Conservation (phyloP, 345 rosid genomes). For the Citropsis articulata region DNA sequence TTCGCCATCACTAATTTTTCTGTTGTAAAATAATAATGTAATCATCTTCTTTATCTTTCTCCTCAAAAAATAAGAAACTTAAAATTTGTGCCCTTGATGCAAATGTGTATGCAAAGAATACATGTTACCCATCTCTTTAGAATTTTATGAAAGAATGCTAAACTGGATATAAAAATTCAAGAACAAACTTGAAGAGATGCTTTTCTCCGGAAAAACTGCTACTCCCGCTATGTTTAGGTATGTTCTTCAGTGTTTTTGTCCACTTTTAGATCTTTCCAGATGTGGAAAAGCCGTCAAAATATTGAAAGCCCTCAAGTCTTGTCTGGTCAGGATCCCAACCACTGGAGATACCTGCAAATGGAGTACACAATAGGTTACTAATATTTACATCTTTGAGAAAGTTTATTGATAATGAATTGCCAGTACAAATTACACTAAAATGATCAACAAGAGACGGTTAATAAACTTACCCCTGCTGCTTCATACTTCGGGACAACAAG, state of each 20-base stretch:
- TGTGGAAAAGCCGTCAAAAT: slow-evolving; percentile 73
- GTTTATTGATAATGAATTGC: too few relatives aligned
- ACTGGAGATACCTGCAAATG: slow-evolving; percentile 60
- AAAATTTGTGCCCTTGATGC: slow-evolving; percentile 1
- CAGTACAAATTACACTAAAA: background rate
- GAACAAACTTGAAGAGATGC: slow-evolving; percentile 1
- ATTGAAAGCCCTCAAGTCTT: slow-evolving; percentile 72
- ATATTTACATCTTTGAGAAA: background rate
- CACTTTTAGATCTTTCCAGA: slow-evolving; percentile 42
- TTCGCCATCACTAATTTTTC: background rate
- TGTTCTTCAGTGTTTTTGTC: slow-evolving; percentile 31
- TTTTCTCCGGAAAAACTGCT: slow-evolving; percentile 19
- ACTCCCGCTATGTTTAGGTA: background rate
- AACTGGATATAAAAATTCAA: slow-evolving; percentile 27
- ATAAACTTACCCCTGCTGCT: slow-evolving; percentile 62
- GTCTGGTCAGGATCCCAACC: slow-evolving; percentile 78
- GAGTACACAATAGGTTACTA: background rate
- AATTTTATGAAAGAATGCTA: slow-evolving; percentile 31
- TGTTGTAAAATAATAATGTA: background rate
- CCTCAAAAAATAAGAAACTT: background rate
- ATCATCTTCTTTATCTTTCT: background rate
- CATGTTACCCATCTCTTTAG: background rate
- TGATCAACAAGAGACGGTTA: background rate
- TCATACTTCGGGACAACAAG: slow-evolving; percentile 72
- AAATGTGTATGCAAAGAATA: slow-evolving; percentile 6